These are phyloP conservation scores for Cyclocybe cylindracea DNA, from an alignment of 768 basidiomycete species.

Conservation along the genomic window DNA sequence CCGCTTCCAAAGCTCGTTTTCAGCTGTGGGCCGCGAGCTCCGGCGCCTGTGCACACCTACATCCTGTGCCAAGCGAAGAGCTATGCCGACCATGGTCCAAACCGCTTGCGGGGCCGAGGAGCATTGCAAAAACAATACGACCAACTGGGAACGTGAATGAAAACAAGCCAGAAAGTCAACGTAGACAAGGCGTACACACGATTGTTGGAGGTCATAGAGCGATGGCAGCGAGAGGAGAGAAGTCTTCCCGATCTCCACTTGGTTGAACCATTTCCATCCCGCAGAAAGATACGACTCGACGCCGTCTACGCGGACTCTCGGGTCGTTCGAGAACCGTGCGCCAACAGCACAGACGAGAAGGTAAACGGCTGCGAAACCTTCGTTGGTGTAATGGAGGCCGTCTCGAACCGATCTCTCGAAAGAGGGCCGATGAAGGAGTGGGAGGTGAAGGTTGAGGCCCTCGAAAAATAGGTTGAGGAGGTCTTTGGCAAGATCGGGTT, in stretches of 20 bases:
- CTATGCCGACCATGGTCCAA: constrained; percentile 73
- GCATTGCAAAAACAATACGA: constrained; percentile 53
- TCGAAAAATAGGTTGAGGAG: constrained; percentile 70
- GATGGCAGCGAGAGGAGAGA: constrained; percentile 64
- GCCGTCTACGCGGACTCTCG: constrained; percentile 47
- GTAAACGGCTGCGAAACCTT: constrained; percentile 57
- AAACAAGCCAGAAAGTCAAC: neutral
- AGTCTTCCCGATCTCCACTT: constrained; percentile 65
- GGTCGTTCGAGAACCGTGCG: constrained; percentile 59
- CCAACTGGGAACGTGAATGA: constrained; percentile 37
- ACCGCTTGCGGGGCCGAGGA: constrained; percentile 61
- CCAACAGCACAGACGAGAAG: constrained; percentile 75
- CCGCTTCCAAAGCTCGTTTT: constrained; percentile 77
- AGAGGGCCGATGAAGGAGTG: constrained; percentile 72
- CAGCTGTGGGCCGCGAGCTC: constrained; percentile 37
- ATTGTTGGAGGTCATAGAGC: constrained; percentile 75
- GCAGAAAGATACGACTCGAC: constrained; percentile 41
- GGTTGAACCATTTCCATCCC: constrained; percentile 71
- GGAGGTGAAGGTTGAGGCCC: constrained; percentile 54
- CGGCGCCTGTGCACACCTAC: constrained; percentile 69
- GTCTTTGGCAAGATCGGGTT: constrained; percentile 44
- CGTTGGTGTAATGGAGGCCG: constrained; percentile 49
- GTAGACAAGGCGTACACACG: constrained; percentile 43
- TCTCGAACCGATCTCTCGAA: constrained; percentile 55
- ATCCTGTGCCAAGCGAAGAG: constrained; percentile 75